Evolutionary conservation across 2,329 filamentous ascomycete species (phyloP), one percentile per base, ranked within the genome.

Genomic region (Fusarium redolens): DNA sequence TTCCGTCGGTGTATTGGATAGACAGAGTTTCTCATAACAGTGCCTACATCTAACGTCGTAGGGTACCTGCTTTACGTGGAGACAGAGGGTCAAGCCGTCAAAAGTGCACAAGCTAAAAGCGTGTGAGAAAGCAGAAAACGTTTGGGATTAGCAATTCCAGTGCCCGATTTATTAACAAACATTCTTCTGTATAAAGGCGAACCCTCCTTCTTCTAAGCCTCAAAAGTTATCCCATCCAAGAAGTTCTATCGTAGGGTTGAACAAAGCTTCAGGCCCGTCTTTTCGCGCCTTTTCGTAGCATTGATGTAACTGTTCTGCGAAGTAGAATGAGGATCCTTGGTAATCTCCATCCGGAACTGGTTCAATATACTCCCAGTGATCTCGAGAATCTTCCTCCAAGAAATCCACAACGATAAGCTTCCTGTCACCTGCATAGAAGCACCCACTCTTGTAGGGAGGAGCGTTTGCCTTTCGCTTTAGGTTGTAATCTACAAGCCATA

Each of bases 301-400:
- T 1, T 3, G 7, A 45, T 2, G 2, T 4, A 43, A 2, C 25
- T 10, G 3, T 18, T 11, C 1, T 15, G 38, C 38, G 9, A 43
- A 56, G 11, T 3, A 11, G 25, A 47, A 18, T 15, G 52, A 56
- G 7, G 38, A 56, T 25, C 14, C 33, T 22, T 25, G 4, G 25
- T 17, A 45, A 7, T 56, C 28, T 10, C 9, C 4, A 33, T 35
- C 30, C 11, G 15, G 38, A 33, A 35, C 30, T 13, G 30, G 14
- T 2, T 35, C 17, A 1, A 45, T 28, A 30, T n/a, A 35, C n/a
- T 45, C 15, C 54, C 40, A 56, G n/a, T 45, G 7, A 1, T 35
- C 22, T 13, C 13, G 17, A n/a, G 1, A 2, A 14, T 14, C 6
- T 25, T 20, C 8, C 5, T 35, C n/a, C 0, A 1, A 10, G n/a